phyloP scores from a whole-genome alignment of 768 basidiomycete species.

The Trametes cubensis region DNA sequence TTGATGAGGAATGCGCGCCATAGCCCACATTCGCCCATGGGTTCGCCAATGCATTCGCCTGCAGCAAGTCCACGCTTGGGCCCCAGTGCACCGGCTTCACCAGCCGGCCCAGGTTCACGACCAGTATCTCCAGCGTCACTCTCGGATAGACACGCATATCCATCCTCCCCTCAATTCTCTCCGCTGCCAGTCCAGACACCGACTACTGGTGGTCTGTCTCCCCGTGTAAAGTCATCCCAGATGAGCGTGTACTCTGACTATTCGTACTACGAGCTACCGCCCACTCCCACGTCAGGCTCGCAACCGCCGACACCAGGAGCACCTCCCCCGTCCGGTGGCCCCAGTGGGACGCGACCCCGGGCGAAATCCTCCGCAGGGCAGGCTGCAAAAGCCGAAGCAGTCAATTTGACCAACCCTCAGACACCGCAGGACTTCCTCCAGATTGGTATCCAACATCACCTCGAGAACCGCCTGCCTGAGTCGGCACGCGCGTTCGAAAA shows the following conservation, averaged over 20 bases:
- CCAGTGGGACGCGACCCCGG: conserved; percentile 3
- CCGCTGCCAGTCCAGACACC: not conserved
- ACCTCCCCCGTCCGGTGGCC: conserved; percentile 11
- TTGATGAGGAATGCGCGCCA: conserved; percentile 61
- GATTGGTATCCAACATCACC: conserved; percentile 77
- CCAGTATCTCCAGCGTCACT: conserved; percentile 14
- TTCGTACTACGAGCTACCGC: conserved; percentile 66
- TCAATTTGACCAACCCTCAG: conserved; percentile 16
- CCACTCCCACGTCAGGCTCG: conserved; percentile 40
- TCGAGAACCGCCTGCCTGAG: conserved; percentile 68
- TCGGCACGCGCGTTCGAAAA: conserved; percentile 76
- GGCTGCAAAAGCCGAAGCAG: conserved; percentile 2
- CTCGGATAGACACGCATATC: not conserved
- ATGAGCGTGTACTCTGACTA: conserved; percentile 62
- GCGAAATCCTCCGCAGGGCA: conserved; percentile 5
- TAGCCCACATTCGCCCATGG: conserved; percentile 33
- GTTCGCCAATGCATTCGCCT: conserved; percentile 13
- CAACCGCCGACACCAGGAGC: conserved; percentile 18
- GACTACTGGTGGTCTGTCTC: not conserved
- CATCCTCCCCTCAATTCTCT: not conserved
- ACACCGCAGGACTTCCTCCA: conserved; percentile 73
- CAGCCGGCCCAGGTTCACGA: not conserved
- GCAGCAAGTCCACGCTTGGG: conserved; percentile 3
- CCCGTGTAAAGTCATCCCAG: conserved; percentile 22
- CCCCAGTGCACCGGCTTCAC: conserved; percentile 13